Evolutionary conservation across 495 filamentous ascomycete genomes (phyloP), one percentile per base, ranked within the genome.

Genomic region (Neurospora sp.): DNA sequence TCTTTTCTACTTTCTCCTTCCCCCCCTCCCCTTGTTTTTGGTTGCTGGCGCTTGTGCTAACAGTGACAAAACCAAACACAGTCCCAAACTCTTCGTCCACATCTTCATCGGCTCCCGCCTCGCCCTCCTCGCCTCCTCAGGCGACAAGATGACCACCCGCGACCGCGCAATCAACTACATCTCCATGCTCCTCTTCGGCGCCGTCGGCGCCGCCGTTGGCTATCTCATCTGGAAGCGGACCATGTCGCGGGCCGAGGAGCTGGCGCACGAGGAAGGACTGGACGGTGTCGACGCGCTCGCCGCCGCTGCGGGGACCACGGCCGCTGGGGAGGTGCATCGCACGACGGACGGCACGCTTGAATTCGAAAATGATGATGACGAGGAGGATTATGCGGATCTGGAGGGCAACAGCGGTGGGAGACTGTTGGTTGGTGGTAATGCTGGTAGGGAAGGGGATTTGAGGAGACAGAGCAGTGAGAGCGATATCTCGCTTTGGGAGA

Each of bases 21-120:
- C n/a, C n/a, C n/a, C n/a, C n/a, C n/a, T n/a, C n/a, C n/a, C n/a
- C n/a, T n/a, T n/a, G n/a, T n/a, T n/a, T n/a, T n/a, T n/a, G n/a
- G n/a, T n/a, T n/a, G n/a, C n/a, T n/a, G n/a, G n/a, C n/a, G n/a
- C n/a, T n/a, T n/a, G n/a, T n/a, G n/a, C n/a, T n/a, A n/a, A n/a
- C n/a, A n/a, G n/a, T n/a, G n/a, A n/a, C n/a, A n/a, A n/a, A n/a
- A n/a, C n/a, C n/a, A 40, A 16, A 42, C n/a, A 71, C 42, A 82
- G 88, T 1, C 96, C 96, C 11, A 98, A 97, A 79, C 84, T 99
- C 44, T 81, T 97, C 74, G 90, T 98, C n/a, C 93, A 94, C 74
- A 88, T 97, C 69, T 99, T 98, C 82, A 92, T 99, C 77, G 96
- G 96, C 73, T 89, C 87, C 74, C 85, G 80, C 42, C 82, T 99